Percentiles rank a stretch among this genome's conserved stretches.
phyloP scores from a whole-genome alignment of 257 asterid species.

The Nicotiana sylvestris region DNA sequence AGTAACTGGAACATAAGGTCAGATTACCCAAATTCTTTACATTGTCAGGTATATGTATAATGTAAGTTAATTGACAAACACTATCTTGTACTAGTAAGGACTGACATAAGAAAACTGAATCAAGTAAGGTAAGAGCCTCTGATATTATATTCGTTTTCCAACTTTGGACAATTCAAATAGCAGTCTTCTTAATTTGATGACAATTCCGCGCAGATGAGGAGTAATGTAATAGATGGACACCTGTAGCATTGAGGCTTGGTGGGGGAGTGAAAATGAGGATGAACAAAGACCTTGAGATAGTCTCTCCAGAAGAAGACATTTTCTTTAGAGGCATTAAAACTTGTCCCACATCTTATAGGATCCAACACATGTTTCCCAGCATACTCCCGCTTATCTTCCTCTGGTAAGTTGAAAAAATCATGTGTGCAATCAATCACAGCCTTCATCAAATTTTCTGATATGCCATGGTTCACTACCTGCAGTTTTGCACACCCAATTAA shows the following conservation, averaged over 20 bases:
- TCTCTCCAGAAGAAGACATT: conserved; percentile 43
- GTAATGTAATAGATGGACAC: neutral
- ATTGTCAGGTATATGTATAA: no score
- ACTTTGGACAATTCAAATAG: neutral
- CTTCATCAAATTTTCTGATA: conserved; percentile 25
- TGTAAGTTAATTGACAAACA: no score
- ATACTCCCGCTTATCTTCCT: conserved; percentile 28
- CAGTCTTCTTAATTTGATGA: no score
- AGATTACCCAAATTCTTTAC: neutral
- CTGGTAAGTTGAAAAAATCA: conserved; percentile 32
- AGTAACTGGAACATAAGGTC: neutral
- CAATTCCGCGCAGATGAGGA: no score
- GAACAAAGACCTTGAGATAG: conserved; percentile 35
- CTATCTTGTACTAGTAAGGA: no score
- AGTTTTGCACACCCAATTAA: neutral
- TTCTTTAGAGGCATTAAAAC: conserved; percentile 18
- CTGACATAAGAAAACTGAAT: no score
- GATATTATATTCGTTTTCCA: no score
- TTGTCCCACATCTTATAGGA: conserved; percentile 29
- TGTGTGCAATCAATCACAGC: conserved; percentile 6
- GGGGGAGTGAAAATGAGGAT: conserved; percentile 48
- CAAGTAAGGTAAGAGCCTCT: no score
- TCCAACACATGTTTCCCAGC: conserved; percentile 27
- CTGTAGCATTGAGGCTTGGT: conserved; percentile 24
- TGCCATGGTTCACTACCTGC: conserved; percentile 50